Conservation (phyloP, 352 stramenopile genomes). For the Phytopythium aichiense region DNA sequence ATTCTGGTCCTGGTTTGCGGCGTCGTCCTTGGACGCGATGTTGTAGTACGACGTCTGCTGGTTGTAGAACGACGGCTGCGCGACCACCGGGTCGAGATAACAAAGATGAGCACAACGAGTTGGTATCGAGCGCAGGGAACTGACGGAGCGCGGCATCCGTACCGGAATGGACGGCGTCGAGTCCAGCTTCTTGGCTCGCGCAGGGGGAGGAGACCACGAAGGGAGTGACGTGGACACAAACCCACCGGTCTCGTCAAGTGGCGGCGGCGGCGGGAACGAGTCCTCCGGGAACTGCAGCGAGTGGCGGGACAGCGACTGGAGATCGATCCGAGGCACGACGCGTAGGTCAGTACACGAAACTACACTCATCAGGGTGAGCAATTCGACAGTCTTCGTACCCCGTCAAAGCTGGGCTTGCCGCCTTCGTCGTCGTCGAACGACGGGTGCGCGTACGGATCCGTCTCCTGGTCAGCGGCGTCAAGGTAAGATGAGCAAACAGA, state of each 20-base stretch:
- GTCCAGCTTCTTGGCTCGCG: slow-evolving; percentile 66
- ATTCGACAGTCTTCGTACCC: slow-evolving; percentile 10
- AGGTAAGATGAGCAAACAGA: not conserved
- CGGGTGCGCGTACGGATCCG: slow-evolving; percentile 30
- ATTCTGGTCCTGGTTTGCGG: slow-evolving; percentile 51
- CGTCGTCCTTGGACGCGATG: slow-evolving; percentile 61
- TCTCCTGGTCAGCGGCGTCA: slow-evolving; percentile 17
- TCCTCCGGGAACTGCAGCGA: slow-evolving; percentile 61
- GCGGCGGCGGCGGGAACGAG: slow-evolving; percentile 68
- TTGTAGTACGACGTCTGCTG: slow-evolving; percentile 72
- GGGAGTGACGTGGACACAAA: slow-evolving; percentile 65
- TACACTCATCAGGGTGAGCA: not conserved
- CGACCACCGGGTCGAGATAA: not conserved
- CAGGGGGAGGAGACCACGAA: slow-evolving; percentile 77
- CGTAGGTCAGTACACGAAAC: not conserved
- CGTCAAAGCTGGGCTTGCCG: slow-evolving; percentile 25
- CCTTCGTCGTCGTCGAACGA: slow-evolving; percentile 33
- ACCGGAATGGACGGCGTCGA: slow-evolving; percentile 21
- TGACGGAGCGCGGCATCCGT: not conserved
- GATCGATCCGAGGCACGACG: not conserved
- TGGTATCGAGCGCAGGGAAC: not conserved
- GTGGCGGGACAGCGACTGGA: slow-evolving; percentile 14
- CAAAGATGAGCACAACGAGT: not conserved
- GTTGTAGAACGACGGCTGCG: slow-evolving; percentile 57
- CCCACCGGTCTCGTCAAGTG: slow-evolving; percentile 53